Conservation (phyloP, 768 basidiomycete species). For the Lepiota venenata region DNA sequence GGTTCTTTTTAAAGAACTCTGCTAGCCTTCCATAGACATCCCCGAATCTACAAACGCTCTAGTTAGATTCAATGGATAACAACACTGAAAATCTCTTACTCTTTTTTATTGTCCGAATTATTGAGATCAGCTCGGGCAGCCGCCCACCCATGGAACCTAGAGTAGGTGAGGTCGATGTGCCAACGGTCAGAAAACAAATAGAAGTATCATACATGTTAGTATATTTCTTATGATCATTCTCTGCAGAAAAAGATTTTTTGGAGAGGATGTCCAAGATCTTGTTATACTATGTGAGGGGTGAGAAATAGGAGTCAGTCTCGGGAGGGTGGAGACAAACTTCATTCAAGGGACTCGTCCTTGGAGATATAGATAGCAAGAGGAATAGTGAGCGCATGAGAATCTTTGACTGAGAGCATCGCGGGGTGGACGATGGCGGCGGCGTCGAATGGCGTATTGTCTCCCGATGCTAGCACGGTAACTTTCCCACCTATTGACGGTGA, state of each 20-base stretch:
- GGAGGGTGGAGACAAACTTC: slow-evolving; percentile 35
- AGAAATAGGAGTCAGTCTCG: neutral
- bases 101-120: slow-evolving; percentile 53
- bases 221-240: slow-evolving; percentile 50
- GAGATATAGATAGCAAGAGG: slow-evolving; percentile 57
- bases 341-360: slow-evolving; percentile 51
- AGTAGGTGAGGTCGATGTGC: neutral
- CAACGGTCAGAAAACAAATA: neutral
- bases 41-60: slow-evolving; percentile 33
- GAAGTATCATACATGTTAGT: slow-evolving; percentile 34
- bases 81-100: slow-evolving; percentile 28
- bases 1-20: slow-evolving; percentile 42
- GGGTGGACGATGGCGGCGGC: slow-evolving; percentile 54
- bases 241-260: slow-evolving; percentile 46
- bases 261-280: slow-evolving; percentile 45
- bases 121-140: slow-evolving; percentile 58
- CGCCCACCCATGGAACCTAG: slow-evolving; percentile 62
- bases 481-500: slow-evolving; percentile 39
- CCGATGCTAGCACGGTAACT: slow-evolving; percentile 39
- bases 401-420: slow-evolving; percentile 53
- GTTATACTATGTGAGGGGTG: slow-evolving; percentile 32
- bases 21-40: slow-evolving; percentile 53
- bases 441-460: slow-evolving; percentile 39
- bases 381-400: slow-evolving; percentile 46
- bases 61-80: neutral